Base-by-base conservation (phyloP, 148 eudicot species). In the Tetragonia tetragonoides region DNA sequence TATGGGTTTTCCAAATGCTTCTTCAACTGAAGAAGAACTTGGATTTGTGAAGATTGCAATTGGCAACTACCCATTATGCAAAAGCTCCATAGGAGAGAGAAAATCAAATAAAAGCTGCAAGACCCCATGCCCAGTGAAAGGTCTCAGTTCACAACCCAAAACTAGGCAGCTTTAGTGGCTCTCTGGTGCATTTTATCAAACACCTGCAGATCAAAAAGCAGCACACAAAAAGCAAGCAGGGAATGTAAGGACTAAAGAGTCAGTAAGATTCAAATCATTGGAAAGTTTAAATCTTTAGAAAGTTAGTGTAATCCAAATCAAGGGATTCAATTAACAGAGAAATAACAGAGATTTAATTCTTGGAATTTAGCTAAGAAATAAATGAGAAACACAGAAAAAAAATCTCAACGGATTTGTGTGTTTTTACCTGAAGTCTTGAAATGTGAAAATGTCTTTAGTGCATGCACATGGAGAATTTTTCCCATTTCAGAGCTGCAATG, bases 1-100 rank as follows among this genome's bases (percentile, higher is more conserved):
- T 77, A 81, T 83, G 96, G 96, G 79, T 87, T 84, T 74, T 90
- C 92, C 74, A 90, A 82, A 44, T 84, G 94, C 81, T 91, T 89
- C 70, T 85, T 87, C 40, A 91, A 68, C 59, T 91, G 96, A 67
- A 88, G 84, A 59, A 91, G 85, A 11, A 84, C 93, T 83, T 87
- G 85, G 62, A 81, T 68, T 83, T 89, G 96, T 66, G 93, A 89
- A 66, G 90, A 72, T 75, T 85, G 93, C 28, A 89, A 74, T 61
- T 88, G 89, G 70, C 73, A 80, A 24, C 60, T 70, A 61, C 86
- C 75, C 80, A 72, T 9, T 72, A 77, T 68, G 77, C 72, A 84
- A 60, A 81, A 86, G 65, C 80, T 66, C 86, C 82, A 87, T 56
- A 79, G 69, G 9, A 88, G 69, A 54, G 72, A 76, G 57, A 88